Evolutionary conservation across 1,139 yeast species (phyloP).

Genomic region (Saccharomyces pastorianus): DNA sequence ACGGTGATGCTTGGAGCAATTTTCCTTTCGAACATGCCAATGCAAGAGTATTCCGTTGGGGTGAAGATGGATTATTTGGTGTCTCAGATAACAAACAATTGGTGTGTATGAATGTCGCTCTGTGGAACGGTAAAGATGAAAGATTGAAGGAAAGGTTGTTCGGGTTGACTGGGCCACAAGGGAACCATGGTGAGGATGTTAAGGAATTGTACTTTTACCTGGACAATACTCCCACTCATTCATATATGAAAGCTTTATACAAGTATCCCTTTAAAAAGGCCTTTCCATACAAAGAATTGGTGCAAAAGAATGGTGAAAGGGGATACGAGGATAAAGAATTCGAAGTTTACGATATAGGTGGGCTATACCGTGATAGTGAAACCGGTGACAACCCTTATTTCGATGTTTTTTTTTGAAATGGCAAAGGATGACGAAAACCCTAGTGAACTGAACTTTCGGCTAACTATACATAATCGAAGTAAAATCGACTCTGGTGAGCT

Average conservation of each 20-base stretch:
- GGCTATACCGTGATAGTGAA: constrained; percentile 22
- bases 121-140: constrained; percentile 89
- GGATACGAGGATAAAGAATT: constrained; percentile 43
- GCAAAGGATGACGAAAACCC: constrained; percentile 82
- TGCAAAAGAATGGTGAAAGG: constrained; percentile 53
- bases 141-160: constrained; percentile 80
- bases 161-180: constrained; percentile 89
- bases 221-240: constrained; percentile 89
- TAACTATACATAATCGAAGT: constrained; percentile 86
- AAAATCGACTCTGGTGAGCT: constrained; percentile 70
- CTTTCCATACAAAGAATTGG: constrained; percentile 74
- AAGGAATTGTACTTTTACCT: constrained; percentile 78
- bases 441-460: constrained; percentile 70
- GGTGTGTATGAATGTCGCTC: constrained; percentile 68
- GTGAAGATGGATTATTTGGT: constrained; percentile 94
- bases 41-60: constrained; percentile 87
- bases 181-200: constrained; percentile 95
- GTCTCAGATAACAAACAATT: constrained; percentile 79
- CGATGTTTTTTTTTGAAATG: constrained; percentile 85
- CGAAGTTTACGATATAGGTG: constrained; percentile 37
- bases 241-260: constrained; percentile 87
- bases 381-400: constrained; percentile 78
- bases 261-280: constrained; percentile 75
- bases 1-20: constrained; percentile 90
- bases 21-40: constrained; percentile 85